Evolutionary conservation across 345 rosid species (phyloP).

Genomic region (Punica granatum): DNA sequence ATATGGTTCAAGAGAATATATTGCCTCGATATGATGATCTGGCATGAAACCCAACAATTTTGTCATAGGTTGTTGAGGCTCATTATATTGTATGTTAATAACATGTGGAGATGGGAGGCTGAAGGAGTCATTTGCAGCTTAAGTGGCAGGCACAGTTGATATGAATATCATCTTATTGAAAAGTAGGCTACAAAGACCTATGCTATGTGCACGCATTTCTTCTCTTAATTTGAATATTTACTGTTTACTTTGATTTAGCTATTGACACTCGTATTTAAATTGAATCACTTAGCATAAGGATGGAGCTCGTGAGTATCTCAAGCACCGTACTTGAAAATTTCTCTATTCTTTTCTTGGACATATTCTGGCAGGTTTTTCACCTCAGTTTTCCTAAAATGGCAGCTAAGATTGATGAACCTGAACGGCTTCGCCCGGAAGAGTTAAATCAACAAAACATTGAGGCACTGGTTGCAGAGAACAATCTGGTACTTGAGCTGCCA

Average conservation of each 20-base stretch:
- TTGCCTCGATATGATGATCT: not conserved
- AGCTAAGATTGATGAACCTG: conserved; percentile 78
- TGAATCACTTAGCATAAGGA: not conserved
- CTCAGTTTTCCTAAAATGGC: conserved; percentile 13
- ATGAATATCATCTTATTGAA: too few relatives aligned
- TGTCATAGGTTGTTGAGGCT: not conserved
- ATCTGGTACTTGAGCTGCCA: conserved; percentile 47
- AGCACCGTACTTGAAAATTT: not conserved
- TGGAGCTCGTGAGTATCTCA: not conserved
- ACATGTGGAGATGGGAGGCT: not conserved
- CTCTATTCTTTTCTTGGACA: not conserved
- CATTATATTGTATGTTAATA: not conserved
- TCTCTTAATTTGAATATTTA: not conserved
- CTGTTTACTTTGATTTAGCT: not conserved
- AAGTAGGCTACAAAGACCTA: too few relatives aligned
- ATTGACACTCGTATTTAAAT: too few relatives aligned
- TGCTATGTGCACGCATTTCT: not conserved
- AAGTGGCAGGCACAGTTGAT: not conserved
- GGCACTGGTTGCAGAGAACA: conserved; percentile 94
- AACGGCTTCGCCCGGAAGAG: conserved; percentile 94
- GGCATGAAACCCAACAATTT: not conserved
- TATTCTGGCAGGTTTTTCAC: not conserved
- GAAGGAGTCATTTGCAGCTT: not conserved
- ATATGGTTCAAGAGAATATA: too few relatives aligned
- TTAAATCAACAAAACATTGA: conserved; percentile 96